Evolutionary conservation across 2,329 filamentous ascomycete species (phyloP).

Genomic region (Amylocarpus encephaloides): DNA sequence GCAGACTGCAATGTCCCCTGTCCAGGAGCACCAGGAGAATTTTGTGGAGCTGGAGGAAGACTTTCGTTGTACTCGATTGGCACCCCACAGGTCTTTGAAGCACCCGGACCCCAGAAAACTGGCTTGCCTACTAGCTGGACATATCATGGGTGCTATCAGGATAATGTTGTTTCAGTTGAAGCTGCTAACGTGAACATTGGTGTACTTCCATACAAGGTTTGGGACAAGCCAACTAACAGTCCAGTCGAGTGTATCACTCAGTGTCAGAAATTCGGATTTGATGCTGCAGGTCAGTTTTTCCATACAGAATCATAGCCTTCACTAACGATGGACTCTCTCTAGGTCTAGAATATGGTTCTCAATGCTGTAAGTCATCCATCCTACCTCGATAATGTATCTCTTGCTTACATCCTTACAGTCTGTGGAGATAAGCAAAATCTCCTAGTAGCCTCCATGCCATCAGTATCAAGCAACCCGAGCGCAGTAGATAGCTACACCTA

Average conservation of each 20-base stretch:
- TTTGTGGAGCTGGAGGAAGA: conserved; percentile 30
- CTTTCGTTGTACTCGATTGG: conserved; percentile 21
- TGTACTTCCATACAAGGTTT: conserved; percentile 24
- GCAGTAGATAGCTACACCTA: conserved; percentile 33
- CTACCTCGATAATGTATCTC: conserved; percentile 27
- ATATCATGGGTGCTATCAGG: conserved; percentile 33
- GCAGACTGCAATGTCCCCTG: conserved; percentile 28
- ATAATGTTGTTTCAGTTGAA: conserved; percentile 53
- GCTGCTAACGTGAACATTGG: conserved; percentile 32
- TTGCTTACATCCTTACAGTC: conserved; percentile 11
- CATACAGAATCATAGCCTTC: no score
- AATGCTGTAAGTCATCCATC: conserved; percentile 20
- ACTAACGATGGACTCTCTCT: no score
- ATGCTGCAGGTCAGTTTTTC: conserved; percentile 17
- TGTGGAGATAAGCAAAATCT: conserved; percentile 24
- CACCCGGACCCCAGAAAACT: conserved; percentile 34
- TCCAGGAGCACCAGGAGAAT: conserved; percentile 24
- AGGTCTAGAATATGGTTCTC: conserved; percentile 19
- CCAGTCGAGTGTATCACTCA: conserved; percentile 18
- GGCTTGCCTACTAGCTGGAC: conserved; percentile 18
- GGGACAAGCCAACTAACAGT: conserved; percentile 14
- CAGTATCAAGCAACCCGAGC: conserved; percentile 11
- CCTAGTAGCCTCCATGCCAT: conserved; percentile 16
- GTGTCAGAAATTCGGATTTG: conserved; percentile 24
- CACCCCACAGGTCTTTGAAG: conserved; percentile 12